Percentiles rank a stretch among this genome's conserved stretches.
Conservation (phyloP, 257 asterid genomes). For the Nyctanthes arbortristis region DNA sequence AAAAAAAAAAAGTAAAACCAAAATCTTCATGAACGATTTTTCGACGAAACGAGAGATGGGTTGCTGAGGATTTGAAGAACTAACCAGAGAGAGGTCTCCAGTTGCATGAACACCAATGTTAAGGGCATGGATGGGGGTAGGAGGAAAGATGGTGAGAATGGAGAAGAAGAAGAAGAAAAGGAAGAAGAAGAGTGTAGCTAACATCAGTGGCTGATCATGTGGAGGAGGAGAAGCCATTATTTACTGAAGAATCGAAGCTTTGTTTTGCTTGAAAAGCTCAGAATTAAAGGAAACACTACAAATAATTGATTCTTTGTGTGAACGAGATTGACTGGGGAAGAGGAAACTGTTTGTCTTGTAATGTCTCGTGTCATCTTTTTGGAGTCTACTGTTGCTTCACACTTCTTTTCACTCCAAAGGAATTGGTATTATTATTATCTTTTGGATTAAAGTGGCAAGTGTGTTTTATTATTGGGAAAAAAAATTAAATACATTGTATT, state of each 20-base stretch:
- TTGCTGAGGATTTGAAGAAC: neutral
- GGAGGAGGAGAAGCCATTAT: conserved; percentile 44
- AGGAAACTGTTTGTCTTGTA: conserved; percentile 32
- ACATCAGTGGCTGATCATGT: conserved; percentile 23
- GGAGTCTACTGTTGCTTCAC: conserved; percentile 41
- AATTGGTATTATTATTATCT: neutral
- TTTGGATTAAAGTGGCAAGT: neutral
- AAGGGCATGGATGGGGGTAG: conserved; percentile 40
- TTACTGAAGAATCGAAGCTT: conserved; percentile 32
- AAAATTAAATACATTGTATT: too few species aligned
- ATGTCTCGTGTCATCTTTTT: conserved; percentile 44
- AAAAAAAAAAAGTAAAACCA: neutral
- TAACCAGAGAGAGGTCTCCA: conserved; percentile 50
- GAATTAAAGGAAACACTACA: conserved; percentile 38
- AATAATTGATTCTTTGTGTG: conserved; percentile 30
- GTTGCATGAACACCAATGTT: conserved; percentile 53
- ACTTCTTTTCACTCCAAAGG: conserved; percentile 27
- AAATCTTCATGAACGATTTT: neutral
- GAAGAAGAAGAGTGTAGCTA: too few species aligned
- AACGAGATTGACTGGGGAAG: neutral
- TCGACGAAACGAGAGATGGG: neutral
- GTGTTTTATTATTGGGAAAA: too few species aligned
- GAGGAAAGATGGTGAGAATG: conserved; percentile 24
- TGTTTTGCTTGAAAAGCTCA: conserved; percentile 34
- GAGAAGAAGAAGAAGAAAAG: conserved; percentile 20